Conservation (phyloP, 2,329 filamentous ascomycete genomes). For the Sporothrix pseudoabietina region DNA sequence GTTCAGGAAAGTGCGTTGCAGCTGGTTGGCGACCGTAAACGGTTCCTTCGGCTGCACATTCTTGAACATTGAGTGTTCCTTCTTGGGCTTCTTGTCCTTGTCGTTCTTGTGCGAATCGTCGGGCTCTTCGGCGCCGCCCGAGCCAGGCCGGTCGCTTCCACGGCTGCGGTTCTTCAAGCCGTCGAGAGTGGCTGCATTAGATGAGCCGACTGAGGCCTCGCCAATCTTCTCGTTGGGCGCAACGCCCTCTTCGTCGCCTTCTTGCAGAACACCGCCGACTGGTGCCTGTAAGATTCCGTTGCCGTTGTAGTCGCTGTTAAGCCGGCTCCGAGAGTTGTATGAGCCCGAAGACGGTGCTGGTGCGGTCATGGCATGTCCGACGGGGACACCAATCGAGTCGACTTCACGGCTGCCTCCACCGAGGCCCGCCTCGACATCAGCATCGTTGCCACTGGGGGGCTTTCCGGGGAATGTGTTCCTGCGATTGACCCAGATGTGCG, state of each 20-base stretch:
- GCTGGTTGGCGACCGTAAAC: slow-evolving; percentile 65
- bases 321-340: slow-evolving; percentile 18
- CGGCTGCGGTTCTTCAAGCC: slow-evolving; percentile 36
- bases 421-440: slow-evolving; percentile 44
- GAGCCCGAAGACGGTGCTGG: slow-evolving; percentile 15
- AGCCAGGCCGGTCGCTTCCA: slow-evolving; percentile 35
- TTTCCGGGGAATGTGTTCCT: slow-evolving; percentile 41
- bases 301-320: slow-evolving; percentile 12
- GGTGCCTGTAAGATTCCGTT: not conserved
- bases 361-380: slow-evolving; percentile 40
- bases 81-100: slow-evolving; percentile 46
- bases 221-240: slow-evolving; percentile 4
- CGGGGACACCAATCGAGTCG: slow-evolving; percentile 38
- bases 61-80: slow-evolving; percentile 48
- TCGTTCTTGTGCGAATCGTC: slow-evolving; percentile 38
- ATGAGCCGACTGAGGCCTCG: slow-evolving; percentile 24
- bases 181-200: slow-evolving; percentile 30
- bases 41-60: slow-evolving; percentile 54
- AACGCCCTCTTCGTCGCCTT: slow-evolving; percentile 11
- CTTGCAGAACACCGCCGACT: slow-evolving; percentile 16
- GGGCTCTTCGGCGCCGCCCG: slow-evolving; percentile 26
- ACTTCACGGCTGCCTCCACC: slow-evolving; percentile 31
- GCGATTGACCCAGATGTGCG: slow-evolving; percentile 45
- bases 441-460: not conserved
- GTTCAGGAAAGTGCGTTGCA: slow-evolving; percentile 73